Percentiles rank a stretch among this genome's conserved stretches.
Evolutionary conservation across 2,329 filamentous ascomycete genomes (phyloP).

Genomic region (Claviceps sp.): DNA sequence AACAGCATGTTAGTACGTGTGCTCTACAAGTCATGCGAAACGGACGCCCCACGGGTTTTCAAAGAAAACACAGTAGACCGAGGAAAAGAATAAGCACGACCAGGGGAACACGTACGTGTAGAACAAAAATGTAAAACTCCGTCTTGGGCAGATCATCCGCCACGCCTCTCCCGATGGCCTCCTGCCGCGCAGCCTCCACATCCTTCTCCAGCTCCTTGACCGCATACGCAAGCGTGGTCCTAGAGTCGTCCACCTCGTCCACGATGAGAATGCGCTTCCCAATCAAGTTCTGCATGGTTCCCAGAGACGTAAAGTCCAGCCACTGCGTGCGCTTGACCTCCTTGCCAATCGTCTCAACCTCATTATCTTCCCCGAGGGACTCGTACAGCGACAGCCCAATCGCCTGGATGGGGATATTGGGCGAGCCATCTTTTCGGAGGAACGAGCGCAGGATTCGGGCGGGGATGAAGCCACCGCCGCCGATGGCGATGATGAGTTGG

Average conservation of each 20-base stretch:
- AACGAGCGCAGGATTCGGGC: conserved; percentile 95
- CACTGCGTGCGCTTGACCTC: conserved; percentile 97
- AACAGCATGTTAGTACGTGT: not conserved
- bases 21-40: not conserved
- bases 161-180: conserved; percentile 59
- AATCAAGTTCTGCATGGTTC: conserved; percentile 75
- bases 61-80: not conserved
- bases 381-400: conserved; percentile 98
- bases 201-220: conserved; percentile 92
- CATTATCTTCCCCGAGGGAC: conserved; percentile 45
- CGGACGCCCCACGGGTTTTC: no score
- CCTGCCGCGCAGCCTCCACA: conserved; percentile 60
- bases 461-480: conserved; percentile 92
- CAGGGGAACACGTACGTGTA: conserved; percentile 54
- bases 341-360: conserved; percentile 64
- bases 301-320: conserved; percentile 76
- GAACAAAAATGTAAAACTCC: conserved; percentile 85
- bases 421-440: conserved; percentile 71
- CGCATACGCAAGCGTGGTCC: conserved; percentile 87
- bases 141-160: conserved; percentile 56
- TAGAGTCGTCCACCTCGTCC: conserved; percentile 90
- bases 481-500: conserved; percentile 96
- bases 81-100: not conserved
- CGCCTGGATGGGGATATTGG: conserved; percentile 98
- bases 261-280: conserved; percentile 88